These are phyloP conservation scores for Monosporascus sp. DNA, from an alignment of 2,329 filamentous ascomycete species.

Conservation along the genomic window DNA sequence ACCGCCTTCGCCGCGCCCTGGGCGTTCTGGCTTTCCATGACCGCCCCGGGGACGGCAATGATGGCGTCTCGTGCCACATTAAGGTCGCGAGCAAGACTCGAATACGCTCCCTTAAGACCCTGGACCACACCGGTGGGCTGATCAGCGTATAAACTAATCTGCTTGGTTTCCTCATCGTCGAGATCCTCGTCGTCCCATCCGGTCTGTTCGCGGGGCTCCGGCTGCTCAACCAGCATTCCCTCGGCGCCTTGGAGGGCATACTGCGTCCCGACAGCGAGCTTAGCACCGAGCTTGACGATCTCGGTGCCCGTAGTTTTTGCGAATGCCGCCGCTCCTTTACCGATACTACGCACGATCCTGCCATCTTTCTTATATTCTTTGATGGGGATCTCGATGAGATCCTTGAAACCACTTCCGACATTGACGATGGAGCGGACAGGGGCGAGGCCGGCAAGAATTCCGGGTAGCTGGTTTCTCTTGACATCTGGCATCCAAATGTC, in stretches of 20 bases:
- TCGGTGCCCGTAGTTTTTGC: constrained; percentile 91
- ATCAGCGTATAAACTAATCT: constrained; percentile 87
- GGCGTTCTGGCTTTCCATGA: constrained; percentile 80
- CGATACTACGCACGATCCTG: constrained; percentile 82
- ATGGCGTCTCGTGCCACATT: constrained; percentile 83
- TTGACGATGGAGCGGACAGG: constrained; percentile 89
- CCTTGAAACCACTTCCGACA: constrained; percentile 78
- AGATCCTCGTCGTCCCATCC: constrained; percentile 55
- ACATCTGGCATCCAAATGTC: constrained; percentile 97
- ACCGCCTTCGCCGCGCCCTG: constrained; percentile 76
- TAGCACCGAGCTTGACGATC: constrained; percentile 89
- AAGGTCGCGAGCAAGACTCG: constrained; percentile 81
- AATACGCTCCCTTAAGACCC: constrained; percentile 76
- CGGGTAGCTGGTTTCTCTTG: constrained; percentile 79
- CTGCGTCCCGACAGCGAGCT: constrained; percentile 90
- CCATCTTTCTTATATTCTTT: constrained; percentile 93
- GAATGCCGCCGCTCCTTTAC: constrained; percentile 85
- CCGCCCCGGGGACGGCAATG: constrained; percentile 87
- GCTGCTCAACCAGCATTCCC: constrained; percentile 57
- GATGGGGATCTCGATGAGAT: constrained; percentile 85
- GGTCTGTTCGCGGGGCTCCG: constrained; percentile 29
- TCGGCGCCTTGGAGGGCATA: constrained; percentile 89
- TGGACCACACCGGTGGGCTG: constrained; percentile 87
- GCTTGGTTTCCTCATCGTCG: constrained; percentile 67
- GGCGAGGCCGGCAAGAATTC: constrained; percentile 81